phyloP scores from a whole-genome alignment of 768 basidiomycete genomes.

The Boletus rubroflammeus region DNA sequence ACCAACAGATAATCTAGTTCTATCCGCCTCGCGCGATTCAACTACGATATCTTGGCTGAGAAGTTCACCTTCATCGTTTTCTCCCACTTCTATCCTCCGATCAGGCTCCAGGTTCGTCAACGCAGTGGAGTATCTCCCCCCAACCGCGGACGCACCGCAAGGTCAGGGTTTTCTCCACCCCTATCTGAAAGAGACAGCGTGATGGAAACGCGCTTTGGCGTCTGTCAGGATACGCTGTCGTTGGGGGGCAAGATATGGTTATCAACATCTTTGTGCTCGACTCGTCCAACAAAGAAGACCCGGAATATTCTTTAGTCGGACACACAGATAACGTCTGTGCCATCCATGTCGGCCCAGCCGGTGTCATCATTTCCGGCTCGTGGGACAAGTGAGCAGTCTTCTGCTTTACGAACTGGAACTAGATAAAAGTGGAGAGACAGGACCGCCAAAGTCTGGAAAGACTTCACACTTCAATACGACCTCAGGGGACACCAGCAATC shows the following conservation, averaged over 20 bases:
- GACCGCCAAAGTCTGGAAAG: conserved; percentile 92
- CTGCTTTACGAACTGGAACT: background rate
- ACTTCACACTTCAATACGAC: conserved; percentile 67
- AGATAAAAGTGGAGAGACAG: conserved; percentile 39
- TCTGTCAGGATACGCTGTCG: conserved; percentile 69
- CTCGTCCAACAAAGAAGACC: conserved; percentile 58
- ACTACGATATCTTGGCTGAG: conserved; percentile 86
- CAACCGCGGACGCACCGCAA: conserved; percentile 64
- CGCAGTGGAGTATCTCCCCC: conserved; percentile 73
- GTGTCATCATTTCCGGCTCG: conserved; percentile 86
- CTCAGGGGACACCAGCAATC: conserved; percentile 86
- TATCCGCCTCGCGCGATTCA: conserved; percentile 90
- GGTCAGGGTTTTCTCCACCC: conserved; percentile 40
- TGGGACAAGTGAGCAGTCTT: conserved; percentile 81
- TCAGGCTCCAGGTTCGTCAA: conserved; percentile 78
- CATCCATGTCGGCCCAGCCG: conserved; percentile 64
- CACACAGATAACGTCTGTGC: conserved; percentile 91
- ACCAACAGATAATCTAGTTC: conserved; percentile 70
- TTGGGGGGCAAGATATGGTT: conserved; percentile 86
- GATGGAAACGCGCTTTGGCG: conserved; percentile 4
- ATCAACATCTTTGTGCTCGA: conserved; percentile 77
- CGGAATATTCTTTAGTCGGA: conserved; percentile 79
- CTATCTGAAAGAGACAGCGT: background rate
- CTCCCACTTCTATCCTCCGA: conserved; percentile 49
- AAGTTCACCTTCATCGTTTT: conserved; percentile 47